These are phyloP conservation scores for Chaetomium sp. DNA, from an alignment of 2,329 filamentous ascomycete species.

Conservation along the genomic window DNA sequence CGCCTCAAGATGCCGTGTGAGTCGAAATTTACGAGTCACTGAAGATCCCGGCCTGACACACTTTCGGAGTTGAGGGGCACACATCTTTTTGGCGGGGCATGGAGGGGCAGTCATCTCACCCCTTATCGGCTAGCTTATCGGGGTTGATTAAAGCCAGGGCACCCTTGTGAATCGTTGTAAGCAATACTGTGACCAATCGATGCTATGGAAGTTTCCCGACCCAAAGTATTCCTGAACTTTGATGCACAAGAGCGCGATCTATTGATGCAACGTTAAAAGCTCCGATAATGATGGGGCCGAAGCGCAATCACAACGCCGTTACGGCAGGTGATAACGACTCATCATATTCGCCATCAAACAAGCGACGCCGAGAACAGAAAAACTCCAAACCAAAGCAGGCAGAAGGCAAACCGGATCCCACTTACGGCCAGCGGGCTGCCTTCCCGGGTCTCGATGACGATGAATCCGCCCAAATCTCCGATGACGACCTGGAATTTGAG, in stretches of 20 bases:
- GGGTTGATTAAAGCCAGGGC: background rate
- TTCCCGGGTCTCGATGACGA: constrained; percentile 62
- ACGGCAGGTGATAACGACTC: constrained; percentile 17
- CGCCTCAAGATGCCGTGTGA: constrained; percentile 6
- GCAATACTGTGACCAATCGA: background rate
- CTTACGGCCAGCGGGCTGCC: constrained; percentile 71
- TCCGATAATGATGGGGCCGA: constrained; percentile 33
- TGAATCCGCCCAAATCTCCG: constrained; percentile 47
- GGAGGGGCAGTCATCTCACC: constrained; percentile 20
- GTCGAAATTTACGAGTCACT: constrained; percentile 22
- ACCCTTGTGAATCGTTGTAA: background rate
- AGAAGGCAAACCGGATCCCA: constrained; percentile 58
- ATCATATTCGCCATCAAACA: constrained; percentile 27
- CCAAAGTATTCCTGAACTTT: background rate
- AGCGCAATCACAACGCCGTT: constrained; percentile 32
- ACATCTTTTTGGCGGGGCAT: constrained; percentile 32
- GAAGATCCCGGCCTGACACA: constrained; percentile 26
- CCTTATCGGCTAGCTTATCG: constrained; percentile 16
- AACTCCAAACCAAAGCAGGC: constrained; percentile 43
- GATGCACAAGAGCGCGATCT: background rate
- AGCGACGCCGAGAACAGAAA: constrained; percentile 33
- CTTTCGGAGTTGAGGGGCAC: constrained; percentile 26
- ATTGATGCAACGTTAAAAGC: background rate
- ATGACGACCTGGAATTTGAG: constrained; percentile 67
- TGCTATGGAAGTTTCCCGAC: background rate